Percentiles rank a stretch among this genome's conserved stretches.
These are phyloP conservation scores for Eutypa lata DNA, from an alignment of 2,329 filamentous ascomycete species.

Conservation along the genomic window DNA sequence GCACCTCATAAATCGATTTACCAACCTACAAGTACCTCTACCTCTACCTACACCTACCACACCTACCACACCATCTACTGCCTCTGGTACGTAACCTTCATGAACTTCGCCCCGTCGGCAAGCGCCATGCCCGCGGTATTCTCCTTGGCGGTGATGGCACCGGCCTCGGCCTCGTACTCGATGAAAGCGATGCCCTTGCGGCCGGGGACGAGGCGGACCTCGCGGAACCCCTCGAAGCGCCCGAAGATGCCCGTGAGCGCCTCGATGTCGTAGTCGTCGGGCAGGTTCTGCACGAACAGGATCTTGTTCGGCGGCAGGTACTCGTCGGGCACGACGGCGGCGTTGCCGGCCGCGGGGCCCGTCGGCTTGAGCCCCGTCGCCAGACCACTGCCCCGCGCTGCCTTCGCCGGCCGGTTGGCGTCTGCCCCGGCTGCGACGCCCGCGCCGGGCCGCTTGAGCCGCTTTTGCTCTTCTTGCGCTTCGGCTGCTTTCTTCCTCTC, in stretches of 20 bases:
- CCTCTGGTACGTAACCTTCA: conserved; percentile 96
- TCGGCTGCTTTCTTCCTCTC: conserved; percentile 79
- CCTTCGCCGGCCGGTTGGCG: conserved; percentile 62
- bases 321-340: conserved; percentile 87
- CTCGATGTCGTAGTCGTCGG: conserved; percentile 81
- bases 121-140: conserved; percentile 82
- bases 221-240: conserved; percentile 89
- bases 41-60: no score
- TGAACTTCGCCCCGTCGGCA: conserved; percentile 68
- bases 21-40: no score
- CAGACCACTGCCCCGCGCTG: conserved; percentile 34
- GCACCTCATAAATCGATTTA: no score
- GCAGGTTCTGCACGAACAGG: conserved; percentile 88
- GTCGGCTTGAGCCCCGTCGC: conserved; percentile 75
- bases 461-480: conserved; percentile 73
- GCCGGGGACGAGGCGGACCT: conserved; percentile 85
- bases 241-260: conserved; percentile 77
- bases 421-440: conserved; percentile 44
- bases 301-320: conserved; percentile 97
- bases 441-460: conserved; percentile 60
- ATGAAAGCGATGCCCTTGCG: conserved; percentile 90
- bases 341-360: conserved; percentile 59
- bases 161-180: conserved; percentile 88
- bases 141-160: conserved; percentile 91
- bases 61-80: conserved; percentile 50